phyloP scores from a whole-genome alignment of 148 eudicot species.

The Dianthus caryophyllus region DNA sequence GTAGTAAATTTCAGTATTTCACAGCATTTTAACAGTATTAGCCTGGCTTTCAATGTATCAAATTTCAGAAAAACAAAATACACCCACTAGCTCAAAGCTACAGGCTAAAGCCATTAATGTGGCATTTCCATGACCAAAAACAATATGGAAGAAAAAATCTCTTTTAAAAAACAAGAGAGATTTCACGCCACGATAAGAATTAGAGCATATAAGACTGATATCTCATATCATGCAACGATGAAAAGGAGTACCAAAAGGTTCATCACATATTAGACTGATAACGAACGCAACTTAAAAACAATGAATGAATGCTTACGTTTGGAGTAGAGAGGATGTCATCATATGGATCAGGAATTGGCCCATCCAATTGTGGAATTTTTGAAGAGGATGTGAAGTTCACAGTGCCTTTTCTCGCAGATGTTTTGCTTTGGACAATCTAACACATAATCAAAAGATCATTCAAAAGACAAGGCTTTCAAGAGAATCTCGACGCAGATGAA shows the following conservation, averaged over 20 bases:
- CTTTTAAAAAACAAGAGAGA: background rate
- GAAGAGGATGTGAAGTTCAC: slow-evolving; percentile 29
- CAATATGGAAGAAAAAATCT: too few species aligned
- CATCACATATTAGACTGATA: background rate
- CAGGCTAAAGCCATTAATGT: background rate
- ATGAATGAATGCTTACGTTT: slow-evolving; percentile 42
- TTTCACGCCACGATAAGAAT: background rate
- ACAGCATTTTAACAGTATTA: too few species aligned
- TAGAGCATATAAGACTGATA: too few species aligned
- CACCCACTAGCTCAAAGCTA: background rate
- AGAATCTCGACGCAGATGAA: background rate
- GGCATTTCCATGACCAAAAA: background rate
- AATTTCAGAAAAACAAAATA: too few species aligned
- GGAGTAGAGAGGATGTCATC: slow-evolving; percentile 89
- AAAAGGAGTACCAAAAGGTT: background rate
- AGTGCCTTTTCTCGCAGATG: slow-evolving; percentile 15
- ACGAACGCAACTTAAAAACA: slow-evolving; percentile 3
- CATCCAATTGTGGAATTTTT: slow-evolving; percentile 75
- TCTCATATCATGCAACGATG: background rate
- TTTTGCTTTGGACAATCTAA: slow-evolving; percentile 42
- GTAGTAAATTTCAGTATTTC: too few species aligned
- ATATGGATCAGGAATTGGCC: slow-evolving; percentile 83
- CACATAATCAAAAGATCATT: slow-evolving; percentile 15
- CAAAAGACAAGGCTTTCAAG: background rate
- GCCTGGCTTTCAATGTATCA: too few species aligned